Percentiles rank a stretch among this genome's conserved stretches.
These are phyloP conservation scores for Quillaja saponaria DNA, from an alignment of 306 rosid species.

Conservation along the genomic window DNA sequence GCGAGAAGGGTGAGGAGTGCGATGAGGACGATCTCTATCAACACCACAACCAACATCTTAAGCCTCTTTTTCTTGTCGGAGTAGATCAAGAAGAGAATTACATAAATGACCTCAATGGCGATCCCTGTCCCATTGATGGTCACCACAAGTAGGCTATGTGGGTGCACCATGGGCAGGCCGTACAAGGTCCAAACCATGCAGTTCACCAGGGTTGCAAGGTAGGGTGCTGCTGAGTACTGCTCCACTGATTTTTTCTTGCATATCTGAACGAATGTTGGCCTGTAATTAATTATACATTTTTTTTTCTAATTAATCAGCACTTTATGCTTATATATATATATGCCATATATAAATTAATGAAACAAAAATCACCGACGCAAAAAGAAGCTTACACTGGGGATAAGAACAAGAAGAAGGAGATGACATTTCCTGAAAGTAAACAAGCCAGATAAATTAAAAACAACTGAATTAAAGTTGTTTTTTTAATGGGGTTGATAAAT, in stretches of 20 bases:
- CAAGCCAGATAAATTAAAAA: neutral
- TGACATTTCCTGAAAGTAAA: slow-evolving; percentile 72
- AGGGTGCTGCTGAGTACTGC: slow-evolving; percentile 76
- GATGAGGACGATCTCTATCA: slow-evolving; percentile 51
- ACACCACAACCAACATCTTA: slow-evolving; percentile 39
- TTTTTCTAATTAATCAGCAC: too few relatives aligned
- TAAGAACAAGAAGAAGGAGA: slow-evolving; percentile 67
- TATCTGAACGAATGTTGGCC: slow-evolving; percentile 75
- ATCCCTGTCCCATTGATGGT: slow-evolving; percentile 75
- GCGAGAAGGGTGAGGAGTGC: slow-evolving; percentile 38
- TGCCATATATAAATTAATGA: neutral
- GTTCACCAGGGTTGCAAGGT: slow-evolving; percentile 74
- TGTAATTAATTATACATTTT: slow-evolving; percentile 21
- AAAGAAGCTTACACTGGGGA: slow-evolving; percentile 70
- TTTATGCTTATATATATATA: neutral
- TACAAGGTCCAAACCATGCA: slow-evolving; percentile 87
- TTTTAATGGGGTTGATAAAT: neutral
- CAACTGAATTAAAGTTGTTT: neutral
- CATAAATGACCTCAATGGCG: slow-evolving; percentile 52
- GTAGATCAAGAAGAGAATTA: slow-evolving; percentile 64
- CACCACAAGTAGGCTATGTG: slow-evolving; percentile 57
- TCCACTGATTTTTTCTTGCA: slow-evolving; percentile 77
- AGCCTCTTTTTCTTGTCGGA: slow-evolving; percentile 58
- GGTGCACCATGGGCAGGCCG: slow-evolving; percentile 78
- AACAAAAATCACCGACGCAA: neutral